phyloP scores from a whole-genome alignment of 805 yeast genomes.

The Hanseniaspora jakobsenii region DNA sequence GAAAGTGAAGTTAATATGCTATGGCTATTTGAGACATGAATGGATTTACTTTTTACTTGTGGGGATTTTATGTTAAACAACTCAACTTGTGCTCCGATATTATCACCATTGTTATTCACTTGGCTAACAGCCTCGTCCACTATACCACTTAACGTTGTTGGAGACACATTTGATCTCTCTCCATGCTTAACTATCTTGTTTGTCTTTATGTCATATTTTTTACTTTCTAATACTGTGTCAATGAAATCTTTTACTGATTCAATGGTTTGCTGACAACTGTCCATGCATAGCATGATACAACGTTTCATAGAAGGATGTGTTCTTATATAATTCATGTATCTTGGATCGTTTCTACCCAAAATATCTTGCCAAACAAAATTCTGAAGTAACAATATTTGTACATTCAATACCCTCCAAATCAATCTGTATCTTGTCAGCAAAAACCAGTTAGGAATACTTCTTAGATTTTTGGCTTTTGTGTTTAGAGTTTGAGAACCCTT shows the following conservation, averaged over 20 bases:
- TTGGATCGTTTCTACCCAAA: slow-evolving; percentile 30
- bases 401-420: slow-evolving; percentile 46
- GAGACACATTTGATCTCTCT: neutral
- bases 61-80: neutral
- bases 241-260: slow-evolving; percentile 35
- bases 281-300: slow-evolving; percentile 40
- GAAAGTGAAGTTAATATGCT: slow-evolving; percentile 1
- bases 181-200: neutral
- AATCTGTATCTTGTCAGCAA: slow-evolving; percentile 41
- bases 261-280: slow-evolving; percentile 43
- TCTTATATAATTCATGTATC: slow-evolving; percentile 26
- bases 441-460: slow-evolving; percentile 39
- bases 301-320: slow-evolving; percentile 34
- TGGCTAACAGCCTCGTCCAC: neutral
- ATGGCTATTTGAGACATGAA: neutral
- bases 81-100: slow-evolving; percentile 4
- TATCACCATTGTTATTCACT: neutral
- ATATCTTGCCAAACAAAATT: slow-evolving; percentile 47
- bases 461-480: neutral
- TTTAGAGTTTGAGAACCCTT: slow-evolving; percentile 13
- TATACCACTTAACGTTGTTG: slow-evolving; percentile 1
- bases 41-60: neutral
- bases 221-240: slow-evolving; percentile 4
- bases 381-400: slow-evolving; percentile 44
- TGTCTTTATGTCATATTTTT: slow-evolving; percentile 2